phyloP scores from a whole-genome alignment of 495 filamentous ascomycete genomes.

The Penicillium manginii region DNA sequence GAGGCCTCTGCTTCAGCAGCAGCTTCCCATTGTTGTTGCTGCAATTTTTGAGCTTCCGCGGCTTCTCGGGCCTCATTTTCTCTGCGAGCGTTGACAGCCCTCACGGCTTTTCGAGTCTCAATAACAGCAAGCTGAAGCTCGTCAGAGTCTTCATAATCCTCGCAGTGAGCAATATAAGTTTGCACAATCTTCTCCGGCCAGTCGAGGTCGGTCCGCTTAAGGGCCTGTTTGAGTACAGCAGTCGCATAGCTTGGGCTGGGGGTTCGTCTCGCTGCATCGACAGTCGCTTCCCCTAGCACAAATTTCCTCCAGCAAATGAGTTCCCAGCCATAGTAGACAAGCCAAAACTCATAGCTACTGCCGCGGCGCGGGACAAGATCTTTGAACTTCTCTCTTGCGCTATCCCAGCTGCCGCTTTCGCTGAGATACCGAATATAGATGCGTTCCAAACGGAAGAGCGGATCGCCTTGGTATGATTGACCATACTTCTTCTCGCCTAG shows the following conservation, averaged over 20 bases:
- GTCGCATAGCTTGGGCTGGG: constrained; percentile 68
- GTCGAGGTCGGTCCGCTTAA: constrained; percentile 73
- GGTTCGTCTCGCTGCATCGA: constrained; percentile 49
- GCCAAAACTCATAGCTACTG: constrained; percentile 89
- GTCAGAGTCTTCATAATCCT: constrained; percentile 78
- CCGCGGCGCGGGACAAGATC: constrained; percentile 67
- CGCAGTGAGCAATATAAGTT: constrained; percentile 80
- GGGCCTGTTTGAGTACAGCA: constrained; percentile 71
- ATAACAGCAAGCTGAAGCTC: constrained; percentile 72
- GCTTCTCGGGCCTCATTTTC: constrained; percentile 66
- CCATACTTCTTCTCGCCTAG: constrained; percentile 78
- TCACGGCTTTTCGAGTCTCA: constrained; percentile 66
- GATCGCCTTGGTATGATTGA: constrained; percentile 78
- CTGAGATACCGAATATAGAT: constrained; percentile 90
- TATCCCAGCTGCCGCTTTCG: constrained; percentile 69
- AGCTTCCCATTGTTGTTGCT: constrained; percentile 29
- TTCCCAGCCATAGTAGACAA: constrained; percentile 88
- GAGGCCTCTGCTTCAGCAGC: constrained; percentile 29
- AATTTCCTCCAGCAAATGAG: constrained; percentile 70
- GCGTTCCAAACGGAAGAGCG: constrained; percentile 82
- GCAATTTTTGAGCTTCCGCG: constrained; percentile 46
- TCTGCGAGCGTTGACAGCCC: constrained; percentile 64
- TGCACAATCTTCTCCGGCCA: constrained; percentile 91
- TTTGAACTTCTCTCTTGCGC: constrained; percentile 74
- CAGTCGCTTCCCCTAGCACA: constrained; percentile 50